These are phyloP conservation scores for Phaeosphaeriaceae sp. DNA, from an alignment of 2,329 filamentous ascomycete species.

Conservation along the genomic window DNA sequence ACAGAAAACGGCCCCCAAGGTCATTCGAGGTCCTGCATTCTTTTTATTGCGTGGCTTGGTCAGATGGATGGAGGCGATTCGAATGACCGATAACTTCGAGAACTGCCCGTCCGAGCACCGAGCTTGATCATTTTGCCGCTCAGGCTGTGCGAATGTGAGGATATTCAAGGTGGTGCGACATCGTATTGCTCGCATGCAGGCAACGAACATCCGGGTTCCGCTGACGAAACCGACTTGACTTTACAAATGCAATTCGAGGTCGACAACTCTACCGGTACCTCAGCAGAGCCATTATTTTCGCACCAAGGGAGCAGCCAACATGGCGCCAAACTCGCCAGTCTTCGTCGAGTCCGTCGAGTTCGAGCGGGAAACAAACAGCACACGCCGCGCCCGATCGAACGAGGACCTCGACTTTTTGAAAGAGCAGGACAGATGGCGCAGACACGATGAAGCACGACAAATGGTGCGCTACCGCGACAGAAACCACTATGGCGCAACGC, in stretches of 20 bases:
- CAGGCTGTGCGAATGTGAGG: background rate
- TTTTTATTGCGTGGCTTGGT: background rate
- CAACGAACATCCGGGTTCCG: background rate
- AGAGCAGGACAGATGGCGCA: constrained; percentile 23
- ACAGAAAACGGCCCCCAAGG: constrained; percentile 14
- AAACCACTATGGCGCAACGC: background rate
- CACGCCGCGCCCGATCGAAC: constrained; percentile 31
- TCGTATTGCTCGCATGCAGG: background rate
- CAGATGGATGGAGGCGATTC: background rate
- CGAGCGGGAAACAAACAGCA: background rate
- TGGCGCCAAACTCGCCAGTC: constrained; percentile 17
- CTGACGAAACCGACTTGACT: background rate
- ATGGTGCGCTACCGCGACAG: constrained; percentile 32
- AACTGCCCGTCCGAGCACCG: background rate
- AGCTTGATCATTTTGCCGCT: background rate
- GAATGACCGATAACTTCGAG: constrained; percentile 9
- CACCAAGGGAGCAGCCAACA: background rate
- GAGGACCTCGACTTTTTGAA: constrained; percentile 32
- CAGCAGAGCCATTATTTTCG: background rate
- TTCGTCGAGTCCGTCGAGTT: constrained; percentile 19
- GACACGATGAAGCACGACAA: constrained; percentile 24
- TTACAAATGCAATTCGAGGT: background rate
- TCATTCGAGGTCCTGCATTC: constrained; percentile 1
- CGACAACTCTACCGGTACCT: background rate
- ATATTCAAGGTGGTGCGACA: background rate